A percentile compares a stretch with the other conserved stretches of the same genome.
Evolutionary conservation across 805 yeast genomes (phyloP).

Genomic region (Pachysolen tannophilus): DNA sequence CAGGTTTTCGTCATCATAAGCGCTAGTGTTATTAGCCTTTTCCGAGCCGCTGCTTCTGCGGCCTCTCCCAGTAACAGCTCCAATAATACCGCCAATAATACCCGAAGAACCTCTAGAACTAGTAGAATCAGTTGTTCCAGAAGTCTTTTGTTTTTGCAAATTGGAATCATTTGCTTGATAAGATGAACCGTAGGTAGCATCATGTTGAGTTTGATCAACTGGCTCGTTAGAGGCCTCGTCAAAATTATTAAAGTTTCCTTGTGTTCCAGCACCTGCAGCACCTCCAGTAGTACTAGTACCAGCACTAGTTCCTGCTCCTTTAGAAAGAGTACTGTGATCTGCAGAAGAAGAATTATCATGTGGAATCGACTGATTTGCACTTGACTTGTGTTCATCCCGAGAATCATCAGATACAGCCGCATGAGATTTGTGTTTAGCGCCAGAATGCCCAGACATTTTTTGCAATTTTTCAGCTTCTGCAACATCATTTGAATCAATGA

Average conservation of each 20-base stretch:
- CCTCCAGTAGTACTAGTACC: background rate
- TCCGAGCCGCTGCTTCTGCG: background rate
- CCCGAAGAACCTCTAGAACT: too few relatives aligned
- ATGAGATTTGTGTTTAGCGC: background rate
- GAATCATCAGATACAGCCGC: constrained; percentile 5
- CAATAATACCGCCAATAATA: constrained; percentile 6
- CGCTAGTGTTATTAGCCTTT: too few relatives aligned
- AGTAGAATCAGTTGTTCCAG: constrained; percentile 8
- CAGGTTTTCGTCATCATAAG: too few relatives aligned
- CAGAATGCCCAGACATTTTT: background rate
- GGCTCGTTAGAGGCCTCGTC: constrained; percentile 10
- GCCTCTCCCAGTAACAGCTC: constrained; percentile 8
- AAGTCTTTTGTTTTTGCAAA: background rate
- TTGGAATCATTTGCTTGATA: background rate
- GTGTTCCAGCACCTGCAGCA: constrained; percentile 1
- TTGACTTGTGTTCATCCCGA: constrained; percentile 1
- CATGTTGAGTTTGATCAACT: constrained; percentile 13
- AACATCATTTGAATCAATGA: constrained; percentile 14
- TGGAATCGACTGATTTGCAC: background rate
- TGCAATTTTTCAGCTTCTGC: constrained; percentile 2
- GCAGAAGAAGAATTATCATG: background rate
- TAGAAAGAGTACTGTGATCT: background rate
- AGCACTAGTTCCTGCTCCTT: background rate
- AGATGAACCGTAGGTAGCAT: background rate
- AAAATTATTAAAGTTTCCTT: constrained; percentile 7